Conservation (phyloP, 1,139 yeast species). For the Arxiozyma bovina region DNA sequence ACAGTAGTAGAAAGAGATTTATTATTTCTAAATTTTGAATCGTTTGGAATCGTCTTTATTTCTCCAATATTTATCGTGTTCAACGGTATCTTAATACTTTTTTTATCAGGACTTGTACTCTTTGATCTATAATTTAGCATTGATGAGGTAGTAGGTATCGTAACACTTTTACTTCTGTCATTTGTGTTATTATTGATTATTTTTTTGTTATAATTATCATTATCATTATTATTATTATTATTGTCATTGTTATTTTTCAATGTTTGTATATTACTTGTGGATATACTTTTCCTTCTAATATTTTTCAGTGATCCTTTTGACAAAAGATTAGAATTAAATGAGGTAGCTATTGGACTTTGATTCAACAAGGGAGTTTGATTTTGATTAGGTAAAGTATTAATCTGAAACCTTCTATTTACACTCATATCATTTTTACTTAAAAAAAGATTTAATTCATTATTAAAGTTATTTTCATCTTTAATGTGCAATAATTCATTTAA, state of each 20-base stretch:
- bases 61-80: background rate
- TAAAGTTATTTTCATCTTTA: slow-evolving; percentile 16
- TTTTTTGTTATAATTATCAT: no score
- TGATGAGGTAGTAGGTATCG: background rate
- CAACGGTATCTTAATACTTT: background rate
- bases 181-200: background rate
- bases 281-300: slow-evolving; percentile 2
- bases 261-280: slow-evolving; percentile 3
- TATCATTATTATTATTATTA: slow-evolving; percentile 1
- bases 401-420: slow-evolving; percentile 18
- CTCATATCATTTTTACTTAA: slow-evolving; percentile 19
- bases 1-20: background rate
- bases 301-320: background rate
- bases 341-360: slow-evolving; percentile 6
- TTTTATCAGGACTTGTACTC: slow-evolving; percentile 2
- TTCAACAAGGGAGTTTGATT: slow-evolving; percentile 5
- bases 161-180: slow-evolving; percentile 1
- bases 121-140: background rate
- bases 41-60: background rate
- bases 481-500: slow-evolving; percentile 26
- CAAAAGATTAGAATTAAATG: background rate
- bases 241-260: background rate
- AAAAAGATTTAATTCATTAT: slow-evolving; percentile 18
- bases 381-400: slow-evolving; percentile 2
- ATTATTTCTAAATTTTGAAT: background rate